Base-by-base conservation (phyloP, 345 rosid genomes). In the Citrus trifoliata region DNA sequence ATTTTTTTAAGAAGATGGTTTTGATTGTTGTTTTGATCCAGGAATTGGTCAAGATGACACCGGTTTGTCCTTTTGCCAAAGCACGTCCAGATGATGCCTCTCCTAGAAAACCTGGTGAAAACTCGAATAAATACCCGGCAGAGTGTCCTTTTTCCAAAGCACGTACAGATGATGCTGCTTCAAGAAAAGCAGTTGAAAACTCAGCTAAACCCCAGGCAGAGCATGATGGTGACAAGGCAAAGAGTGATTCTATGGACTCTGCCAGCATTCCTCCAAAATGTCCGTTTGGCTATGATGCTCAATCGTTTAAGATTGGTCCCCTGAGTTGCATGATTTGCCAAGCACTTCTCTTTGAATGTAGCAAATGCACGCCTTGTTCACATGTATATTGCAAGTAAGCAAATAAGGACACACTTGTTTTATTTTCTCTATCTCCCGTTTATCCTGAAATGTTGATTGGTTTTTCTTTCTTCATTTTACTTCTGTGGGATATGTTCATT, bases 261-360 rank as follows among this genome's bases (percentile, higher is more conserved):
- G 89, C 89, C 61, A 80, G 53, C 28, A 68, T 90, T 40, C 80
- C 93, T 69, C 92, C 97, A 25, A 97, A 93, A 80, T 94, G 99
- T 67, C 98, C 99, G 0, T 90, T 94, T 58, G 99, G 99, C 60
- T 97, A 92, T 55, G 99, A 93, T 84, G 90, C 98, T 13, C 92
- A 89, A 40, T 89, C 93, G 1, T 97, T 97, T 85, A 93, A 97
- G 89, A 85, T 97, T 70, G 99, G 99, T 27, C 99, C 99, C 61
- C 89, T 94, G 71, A 97, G 99, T 77, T 97, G 99, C 80, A 73
- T 97, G 89, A 56, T 97, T 33, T 96, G 98, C 85, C 97, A 90
- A 70, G 98, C 99, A 21, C 97, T 96, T 70, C 88, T 96, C 10
- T 96, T 89, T 67, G 89, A 93, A 1, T 80, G 82, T 75, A 79